Conservation (phyloP, 257 asterid species). For the Thymus quinquecostatus region DNA sequence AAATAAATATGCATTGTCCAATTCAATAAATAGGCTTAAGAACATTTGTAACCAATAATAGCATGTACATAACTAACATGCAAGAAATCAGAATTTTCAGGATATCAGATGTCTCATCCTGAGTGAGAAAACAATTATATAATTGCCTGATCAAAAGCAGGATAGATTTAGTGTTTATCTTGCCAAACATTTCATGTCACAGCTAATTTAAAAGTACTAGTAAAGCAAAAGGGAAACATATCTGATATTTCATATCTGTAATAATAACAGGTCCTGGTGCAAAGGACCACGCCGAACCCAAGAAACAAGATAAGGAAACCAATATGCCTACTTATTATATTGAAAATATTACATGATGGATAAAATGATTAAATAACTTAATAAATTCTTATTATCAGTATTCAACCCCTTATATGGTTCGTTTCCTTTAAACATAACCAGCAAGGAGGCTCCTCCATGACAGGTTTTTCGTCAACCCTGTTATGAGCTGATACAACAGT, state of each 20-base stretch:
- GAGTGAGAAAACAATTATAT: background rate
- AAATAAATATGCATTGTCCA: slow-evolving; percentile 11
- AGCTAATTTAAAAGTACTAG: background rate
- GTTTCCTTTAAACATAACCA: background rate
- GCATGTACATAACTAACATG: background rate
- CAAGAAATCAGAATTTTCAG: slow-evolving; percentile 11
- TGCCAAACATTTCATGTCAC: background rate
- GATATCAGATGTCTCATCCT: background rate
- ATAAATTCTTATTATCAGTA: background rate
- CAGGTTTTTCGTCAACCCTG: background rate
- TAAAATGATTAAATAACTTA: background rate
- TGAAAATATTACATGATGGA: background rate
- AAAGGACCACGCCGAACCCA: slow-evolving; percentile 5
- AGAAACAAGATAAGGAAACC: background rate
- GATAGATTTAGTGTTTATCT: background rate
- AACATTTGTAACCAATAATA: background rate
- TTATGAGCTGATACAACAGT: background rate
- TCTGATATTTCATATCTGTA: background rate
- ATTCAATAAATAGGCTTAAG: background rate
- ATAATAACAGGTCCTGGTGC: background rate
- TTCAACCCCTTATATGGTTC: background rate
- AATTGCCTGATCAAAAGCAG: background rate
- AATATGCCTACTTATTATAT: slow-evolving; percentile 14
- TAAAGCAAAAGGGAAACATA: background rate
- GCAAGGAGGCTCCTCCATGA: slow-evolving; percentile 23